Evolutionary conservation across 257 asterid species (phyloP), one percentile per base, ranked within the genome.

Genomic region (Hygrophila difformis): DNA sequence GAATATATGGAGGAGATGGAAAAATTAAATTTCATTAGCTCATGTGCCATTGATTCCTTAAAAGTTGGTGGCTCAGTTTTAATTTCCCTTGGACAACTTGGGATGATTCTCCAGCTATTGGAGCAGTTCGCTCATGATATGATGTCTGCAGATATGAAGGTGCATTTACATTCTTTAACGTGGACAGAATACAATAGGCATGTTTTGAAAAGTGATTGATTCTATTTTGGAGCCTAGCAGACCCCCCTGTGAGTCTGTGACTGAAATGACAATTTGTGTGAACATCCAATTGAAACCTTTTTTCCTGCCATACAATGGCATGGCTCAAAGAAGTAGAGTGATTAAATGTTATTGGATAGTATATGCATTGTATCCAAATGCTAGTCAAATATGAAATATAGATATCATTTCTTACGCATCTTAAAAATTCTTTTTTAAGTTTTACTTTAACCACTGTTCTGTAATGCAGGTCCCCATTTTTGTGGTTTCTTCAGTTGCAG

Each of bases 401-500:
- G 44, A 56, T 39, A 12, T 54, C 11, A 43, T 44, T 37, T 43
- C 4, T 40, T 34, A 6, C 36, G 4, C 12, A 21, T 43, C 37
- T 18, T 18, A 51, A 46, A 36, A 39, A 14, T 57, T 22, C 19
- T 12, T 36, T 44, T 42, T 18, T 38, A 13, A 14, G 15, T 51
- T 55, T 12, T 45, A 29, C 40, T n/a, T 23, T 44, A 6, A 19
- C 60, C 44, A 36, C 28, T 34, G 15, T 57, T 56, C 36, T 45
- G 42, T 57, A 35, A n/a, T 72, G 68, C 62, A 87, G 94, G 81
- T 79, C 57, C 93, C 97, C 29, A 71, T 85, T 42, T 81, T 62
- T 70, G 41, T 89, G 20, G 39, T 89, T 68, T 84, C 97, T 44
- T 77, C 95, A 51, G 78, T 67, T 55, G 96, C 97, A 17, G 87